Evolutionary conservation across 106 monocot genomes (phyloP).

Genomic region (Platanthera guangdongensis): DNA sequence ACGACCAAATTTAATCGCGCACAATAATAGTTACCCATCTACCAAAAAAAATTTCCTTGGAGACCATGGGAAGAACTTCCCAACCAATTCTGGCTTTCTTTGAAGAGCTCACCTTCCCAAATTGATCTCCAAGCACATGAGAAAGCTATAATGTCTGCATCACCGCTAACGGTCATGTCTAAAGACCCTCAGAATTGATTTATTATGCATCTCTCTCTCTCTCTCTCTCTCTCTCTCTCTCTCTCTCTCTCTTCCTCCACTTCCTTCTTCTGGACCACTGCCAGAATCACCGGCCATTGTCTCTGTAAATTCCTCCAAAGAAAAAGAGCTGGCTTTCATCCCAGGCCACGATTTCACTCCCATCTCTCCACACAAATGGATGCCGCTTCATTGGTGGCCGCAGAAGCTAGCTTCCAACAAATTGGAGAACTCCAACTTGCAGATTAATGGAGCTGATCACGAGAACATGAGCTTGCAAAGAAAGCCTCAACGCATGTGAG

Average conservation of each 20-base stretch:
- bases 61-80: neutral
- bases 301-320: neutral
- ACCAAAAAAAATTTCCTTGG: too few species aligned
- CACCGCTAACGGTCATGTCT: neutral
- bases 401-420: slow-evolving; percentile 15
- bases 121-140: slow-evolving; percentile 1
- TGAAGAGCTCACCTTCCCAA: neutral
- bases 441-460: neutral
- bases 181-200: neutral
- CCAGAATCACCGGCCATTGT: neutral
- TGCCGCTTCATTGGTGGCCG: neutral
- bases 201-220: too few species aligned
- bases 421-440: neutral
- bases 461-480: neutral
- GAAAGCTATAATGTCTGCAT: neutral
- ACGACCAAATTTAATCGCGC: too few species aligned
- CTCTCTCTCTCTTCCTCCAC: too few species aligned
- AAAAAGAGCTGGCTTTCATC: slow-evolving; percentile 1
- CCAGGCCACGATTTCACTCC: neutral
- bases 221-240: neutral
- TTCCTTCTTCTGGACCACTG: too few species aligned
- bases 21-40: too few species aligned
- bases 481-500: too few species aligned
- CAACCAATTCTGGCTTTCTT: slow-evolving; percentile 1
- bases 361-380: neutral